Percentiles rank a stretch among this genome's conserved stretches.
Evolutionary conservation across 768 basidiomycete genomes (phyloP).

Genomic region (Hebeloma cylindrosporum): DNA sequence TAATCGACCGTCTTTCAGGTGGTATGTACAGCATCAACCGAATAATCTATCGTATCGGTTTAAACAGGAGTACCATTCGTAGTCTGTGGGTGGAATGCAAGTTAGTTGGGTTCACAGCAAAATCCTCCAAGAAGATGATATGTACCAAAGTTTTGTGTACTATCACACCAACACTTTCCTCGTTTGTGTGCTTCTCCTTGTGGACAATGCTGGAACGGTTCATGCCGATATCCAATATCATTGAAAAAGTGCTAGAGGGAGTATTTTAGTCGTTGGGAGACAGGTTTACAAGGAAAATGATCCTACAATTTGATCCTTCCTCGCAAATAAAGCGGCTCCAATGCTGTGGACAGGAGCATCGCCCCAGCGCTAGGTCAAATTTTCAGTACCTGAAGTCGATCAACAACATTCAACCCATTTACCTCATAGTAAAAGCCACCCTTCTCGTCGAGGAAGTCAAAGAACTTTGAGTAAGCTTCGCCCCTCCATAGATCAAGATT

Average conservation of each 20-base stretch:
- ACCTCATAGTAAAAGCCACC: constrained; percentile 94
- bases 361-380: constrained; percentile 71
- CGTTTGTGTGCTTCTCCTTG: constrained; percentile 69
- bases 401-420: neutral
- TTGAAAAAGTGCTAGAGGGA: constrained; percentile 79
- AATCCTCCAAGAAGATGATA: neutral
- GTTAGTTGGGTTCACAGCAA: neutral
- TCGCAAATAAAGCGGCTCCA: constrained; percentile 85
- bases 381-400: neutral
- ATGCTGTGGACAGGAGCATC: constrained; percentile 91
- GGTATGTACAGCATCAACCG: constrained; percentile 17
- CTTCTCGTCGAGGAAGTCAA: constrained; percentile 72
- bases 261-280: neutral
- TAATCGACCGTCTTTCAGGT: neutral
- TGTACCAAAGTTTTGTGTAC: constrained; percentile 71
- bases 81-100: constrained; percentile 43
- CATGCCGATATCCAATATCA: constrained; percentile 91
- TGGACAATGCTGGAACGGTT: constrained; percentile 93
- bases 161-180: constrained; percentile 88
- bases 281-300: neutral
- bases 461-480: constrained; percentile 80
- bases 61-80: constrained; percentile 88
- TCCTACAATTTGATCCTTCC: constrained; percentile 73
- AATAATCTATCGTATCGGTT: constrained; percentile 72
- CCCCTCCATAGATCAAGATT: constrained; percentile 82